Evolutionary conservation across 306 rosid genomes (phyloP).

Genomic region (Cucurbita maxima): DNA sequence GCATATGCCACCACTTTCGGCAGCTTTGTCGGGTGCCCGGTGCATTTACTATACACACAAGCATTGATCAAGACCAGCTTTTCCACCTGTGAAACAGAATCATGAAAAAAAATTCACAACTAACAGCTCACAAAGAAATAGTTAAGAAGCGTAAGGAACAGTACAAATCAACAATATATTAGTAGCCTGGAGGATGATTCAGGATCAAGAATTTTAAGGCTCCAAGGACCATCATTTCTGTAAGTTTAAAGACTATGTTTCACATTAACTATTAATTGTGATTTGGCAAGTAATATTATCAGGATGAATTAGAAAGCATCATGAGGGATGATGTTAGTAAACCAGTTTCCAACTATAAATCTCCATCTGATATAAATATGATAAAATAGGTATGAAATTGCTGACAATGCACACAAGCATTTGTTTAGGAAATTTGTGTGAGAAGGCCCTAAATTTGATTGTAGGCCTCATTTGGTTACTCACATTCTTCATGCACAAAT

Average conservation of each 20-base stretch:
- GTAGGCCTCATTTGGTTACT: background rate
- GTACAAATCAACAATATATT: background rate
- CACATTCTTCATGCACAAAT: background rate
- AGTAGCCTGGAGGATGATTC: background rate
- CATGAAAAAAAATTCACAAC: background rate
- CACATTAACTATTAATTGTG: background rate
- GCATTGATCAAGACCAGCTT: conserved; percentile 38
- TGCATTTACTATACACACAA: conserved; percentile 27
- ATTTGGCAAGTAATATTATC: background rate
- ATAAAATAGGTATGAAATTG: background rate
- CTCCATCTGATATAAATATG: background rate
- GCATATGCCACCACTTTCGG: conserved; percentile 22
- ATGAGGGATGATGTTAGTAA: background rate
- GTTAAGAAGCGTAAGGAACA: background rate
- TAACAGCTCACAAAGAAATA: background rate
- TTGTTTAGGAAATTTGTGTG: background rate
- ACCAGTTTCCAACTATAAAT: background rate
- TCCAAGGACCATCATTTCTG: background rate
- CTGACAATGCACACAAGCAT: background rate
- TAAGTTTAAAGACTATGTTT: background rate
- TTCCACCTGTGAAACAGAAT: conserved; percentile 18
- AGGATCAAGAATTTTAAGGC: background rate
- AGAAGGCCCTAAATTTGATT: background rate
- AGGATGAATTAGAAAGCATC: background rate
- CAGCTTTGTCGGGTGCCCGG: conserved; percentile 15